Evolutionary conservation across 495 filamentous ascomycete genomes (phyloP).

Genomic region (Podospora tetraspora): DNA sequence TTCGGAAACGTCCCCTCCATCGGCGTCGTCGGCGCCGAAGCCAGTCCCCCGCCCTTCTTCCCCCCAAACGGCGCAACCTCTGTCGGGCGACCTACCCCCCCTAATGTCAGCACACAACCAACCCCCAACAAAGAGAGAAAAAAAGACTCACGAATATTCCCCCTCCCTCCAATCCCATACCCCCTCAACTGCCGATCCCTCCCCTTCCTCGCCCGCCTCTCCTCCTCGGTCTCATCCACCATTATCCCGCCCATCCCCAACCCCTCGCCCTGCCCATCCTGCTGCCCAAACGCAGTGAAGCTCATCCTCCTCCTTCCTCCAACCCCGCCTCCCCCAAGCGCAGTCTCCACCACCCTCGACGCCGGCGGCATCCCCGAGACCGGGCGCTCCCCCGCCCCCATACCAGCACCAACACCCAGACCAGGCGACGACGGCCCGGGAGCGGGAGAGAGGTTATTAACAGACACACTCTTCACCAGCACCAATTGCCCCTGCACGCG

Average conservation of each 20-base stretch:
- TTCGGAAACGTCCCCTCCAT: neutral
- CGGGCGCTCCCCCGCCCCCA: neutral
- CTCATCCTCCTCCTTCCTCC: slow-evolving; percentile 15
- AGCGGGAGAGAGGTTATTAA: slow-evolving; percentile 17
- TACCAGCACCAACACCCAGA: neutral
- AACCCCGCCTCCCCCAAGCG: slow-evolving; percentile 7
- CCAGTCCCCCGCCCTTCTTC: neutral
- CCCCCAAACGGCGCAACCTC: slow-evolving; percentile 7
- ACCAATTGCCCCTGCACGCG: slow-evolving; percentile 35
- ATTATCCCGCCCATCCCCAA: slow-evolving; percentile 1
- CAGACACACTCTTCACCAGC: slow-evolving; percentile 30
- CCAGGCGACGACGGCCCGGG: neutral
- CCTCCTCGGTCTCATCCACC: slow-evolving; percentile 19
- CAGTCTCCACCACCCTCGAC: slow-evolving; percentile 3
- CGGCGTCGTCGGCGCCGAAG: neutral
- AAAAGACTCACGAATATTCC: slow-evolving; percentile 34
- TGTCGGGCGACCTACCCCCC: neutral
- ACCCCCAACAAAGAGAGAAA: neutral
- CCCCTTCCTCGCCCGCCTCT: slow-evolving; percentile 17
- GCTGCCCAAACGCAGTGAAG: neutral
- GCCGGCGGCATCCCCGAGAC: too few species aligned
- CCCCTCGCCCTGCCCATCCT: neutral
- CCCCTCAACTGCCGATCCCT: slow-evolving; percentile 34
- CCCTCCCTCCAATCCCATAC: slow-evolving; percentile 38
- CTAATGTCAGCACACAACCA: neutral